Base-by-base conservation (phyloP, 2,329 filamentous ascomycete genomes). In the Fusarium robinianum region DNA sequence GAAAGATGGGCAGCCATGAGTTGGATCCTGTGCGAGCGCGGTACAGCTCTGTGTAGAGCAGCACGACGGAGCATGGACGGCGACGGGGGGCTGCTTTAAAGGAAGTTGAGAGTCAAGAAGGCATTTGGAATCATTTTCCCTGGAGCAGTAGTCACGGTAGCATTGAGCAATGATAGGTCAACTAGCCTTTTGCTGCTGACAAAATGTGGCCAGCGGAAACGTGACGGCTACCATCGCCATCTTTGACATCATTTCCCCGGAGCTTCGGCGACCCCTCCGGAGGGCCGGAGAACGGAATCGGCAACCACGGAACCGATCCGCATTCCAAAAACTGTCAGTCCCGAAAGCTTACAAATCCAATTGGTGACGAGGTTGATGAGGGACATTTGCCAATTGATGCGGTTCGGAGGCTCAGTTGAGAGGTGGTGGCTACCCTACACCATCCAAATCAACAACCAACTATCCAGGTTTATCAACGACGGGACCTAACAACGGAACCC, bases 61-160 rank as follows among this genome's bases (percentile, higher is more conserved):
- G 63, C 58, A 51, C 61, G 57, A 38, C 57, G 60, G 42, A 71
- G 65, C 70, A 73, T 67, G 52, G 62, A 63, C 41, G 54, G 58
- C 50, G 30, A 40, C 8, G 35, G 33, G 17, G 10, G 26, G n/a
- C 24, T 12, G 12, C 10, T n/a, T n/a, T n/a, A 9, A 15, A 26
- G 27, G 18, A 15, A 18, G 27, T 59, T 41, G 41, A 35, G 9
- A 18, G 39, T 30, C 7, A 23, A 41, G 3, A 9, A 23, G 26
- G 31, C 33, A 58, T 53, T 23, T 42, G 46, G 39, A 51, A 42
- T 44, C 38, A 44, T 41, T 39, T 23, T 16, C 23, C 12, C 18
- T 15, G 8, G 21, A 17, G 21, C 14, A 35, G 9, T 2, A 21
- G 19, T 23, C 24, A 31, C 24, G 22, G 52, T n/a, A 33, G 41